These are phyloP conservation scores for Wickerhamomyces sp. DNA, from an alignment of 1,139 yeast species.

Conservation along the genomic window DNA sequence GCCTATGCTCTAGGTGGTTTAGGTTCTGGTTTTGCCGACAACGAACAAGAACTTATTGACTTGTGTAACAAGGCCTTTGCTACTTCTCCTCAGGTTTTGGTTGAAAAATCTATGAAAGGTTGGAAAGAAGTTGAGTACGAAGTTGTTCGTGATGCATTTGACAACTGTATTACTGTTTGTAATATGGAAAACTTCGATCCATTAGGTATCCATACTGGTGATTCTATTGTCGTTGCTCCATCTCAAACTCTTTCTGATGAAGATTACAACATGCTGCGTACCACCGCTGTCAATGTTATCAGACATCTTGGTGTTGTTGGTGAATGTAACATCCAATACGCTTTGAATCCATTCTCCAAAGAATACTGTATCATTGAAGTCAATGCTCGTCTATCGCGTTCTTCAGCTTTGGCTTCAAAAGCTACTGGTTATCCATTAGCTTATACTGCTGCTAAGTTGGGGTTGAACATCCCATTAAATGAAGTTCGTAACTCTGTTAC, in stretches of 20 bases:
- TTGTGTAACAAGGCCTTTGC: conserved; percentile 92
- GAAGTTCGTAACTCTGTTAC: conserved; percentile 94
- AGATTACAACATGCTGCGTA: conserved; percentile 96
- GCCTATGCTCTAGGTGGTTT: conserved; percentile 97
- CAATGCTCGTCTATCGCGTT: conserved; percentile 95
- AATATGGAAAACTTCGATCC: conserved; percentile 99
- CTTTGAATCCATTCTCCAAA: conserved; percentile 88
- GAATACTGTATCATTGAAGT: conserved; percentile 98
- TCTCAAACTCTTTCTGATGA: conserved; percentile 96
- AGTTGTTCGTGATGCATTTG: conserved; percentile 96
- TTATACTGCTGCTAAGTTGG: conserved; percentile 95
- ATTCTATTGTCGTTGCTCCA: conserved; percentile 97
- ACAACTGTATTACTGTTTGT: conserved; percentile 98
- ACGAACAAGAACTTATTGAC: conserved; percentile 75
- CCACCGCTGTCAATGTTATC: conserved; percentile 95
- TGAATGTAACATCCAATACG: conserved; percentile 98
- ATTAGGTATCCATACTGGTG: conserved; percentile 98
- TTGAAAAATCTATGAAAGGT: conserved; percentile 96
- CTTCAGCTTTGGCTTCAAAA: conserved; percentile 97
- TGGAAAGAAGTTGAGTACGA: conserved; percentile 99
- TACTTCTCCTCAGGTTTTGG: conserved; percentile 91
- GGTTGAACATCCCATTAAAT: conserved; percentile 87
- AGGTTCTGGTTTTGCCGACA: conserved; percentile 97
- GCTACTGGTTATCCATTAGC: conserved; percentile 99
- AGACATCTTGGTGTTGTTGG: conserved; percentile 99